Base-by-base conservation (phyloP, 352 stramenopile species). In the Globisporangium megalacanthum region DNA sequence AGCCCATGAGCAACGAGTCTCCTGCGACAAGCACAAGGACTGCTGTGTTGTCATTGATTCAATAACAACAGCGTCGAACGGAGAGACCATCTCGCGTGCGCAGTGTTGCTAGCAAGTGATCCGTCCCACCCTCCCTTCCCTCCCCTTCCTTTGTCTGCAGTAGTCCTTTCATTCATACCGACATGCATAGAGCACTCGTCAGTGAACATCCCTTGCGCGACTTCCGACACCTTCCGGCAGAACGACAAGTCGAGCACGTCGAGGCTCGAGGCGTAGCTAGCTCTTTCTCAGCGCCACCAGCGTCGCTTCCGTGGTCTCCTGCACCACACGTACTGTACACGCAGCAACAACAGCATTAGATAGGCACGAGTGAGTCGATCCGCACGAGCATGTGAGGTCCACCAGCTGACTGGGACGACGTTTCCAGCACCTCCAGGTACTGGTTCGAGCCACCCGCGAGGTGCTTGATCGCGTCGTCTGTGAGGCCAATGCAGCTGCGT, bases 241-340 rank as follows among this genome's bases (percentile, higher is more conserved):
- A 93, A 93, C 5, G 83, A 93, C 33, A 93, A 76, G 61, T 93
- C 80, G 17, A 93, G 68, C 9, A 56, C 72, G 2, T 56, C 53
- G 2, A 93, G 47, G 33, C 56, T 79, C 8, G 62, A 65, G 9
- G 63, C 51, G 33, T 79, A 91, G 44, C 79, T n/a, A n/a, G 63
- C 45, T 77, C 74, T 46, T 85, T n/a, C n/a, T 64, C 46, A 93
- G 59, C 17, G 66, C 59, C 31, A 74, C 49, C 42, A 91, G 74
- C 6, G 72, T 55, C 8, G 58, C 72, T 19, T 89, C 79, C 0
- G 79, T 91, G 19, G 57, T 62, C 65, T 88, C 66, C 81, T 92
- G 55, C 25, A 15, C 55, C 14, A 57, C 15, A 33, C 11, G 29
- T n/a, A n/a, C n/a, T n/a, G n/a, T n/a, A n/a, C n/a, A n/a, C n/a